Percentiles rank a stretch among this genome's conserved stretches.
Evolutionary conservation across 805 yeast species (phyloP).

Genomic region (Deakozyma indianensis): DNA sequence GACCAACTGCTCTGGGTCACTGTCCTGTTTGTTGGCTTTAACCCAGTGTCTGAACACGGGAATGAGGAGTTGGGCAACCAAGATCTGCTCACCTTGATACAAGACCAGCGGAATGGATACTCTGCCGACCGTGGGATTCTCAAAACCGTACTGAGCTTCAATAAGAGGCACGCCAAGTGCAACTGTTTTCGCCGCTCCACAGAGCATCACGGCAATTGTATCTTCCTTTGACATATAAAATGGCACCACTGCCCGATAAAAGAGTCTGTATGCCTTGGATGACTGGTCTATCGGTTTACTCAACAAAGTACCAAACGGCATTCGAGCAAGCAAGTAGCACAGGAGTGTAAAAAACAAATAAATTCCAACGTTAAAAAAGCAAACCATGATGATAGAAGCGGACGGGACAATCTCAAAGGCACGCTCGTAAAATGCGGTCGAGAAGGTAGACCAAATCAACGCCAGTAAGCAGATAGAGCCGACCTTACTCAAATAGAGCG

Average conservation of each 20-base stretch:
- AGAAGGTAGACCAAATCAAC: slow-evolving; percentile 66
- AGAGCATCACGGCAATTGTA: slow-evolving; percentile 65
- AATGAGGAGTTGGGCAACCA: slow-evolving; percentile 63
- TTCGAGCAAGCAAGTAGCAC: slow-evolving; percentile 48
- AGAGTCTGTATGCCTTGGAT: slow-evolving; percentile 28
- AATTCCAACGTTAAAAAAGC: slow-evolving; percentile 70
- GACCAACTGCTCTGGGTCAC: too few relatives aligned
- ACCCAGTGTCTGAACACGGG: slow-evolving; percentile 61
- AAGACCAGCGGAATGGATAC: slow-evolving; percentile 70
- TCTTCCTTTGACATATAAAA: slow-evolving; percentile 60
- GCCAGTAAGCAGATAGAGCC: slow-evolving; percentile 69
- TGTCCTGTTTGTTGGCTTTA: slow-evolving; percentile 4
- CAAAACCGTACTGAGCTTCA: slow-evolving; percentile 64
- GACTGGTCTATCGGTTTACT: slow-evolving; percentile 33
- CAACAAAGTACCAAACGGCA: slow-evolving; percentile 27
- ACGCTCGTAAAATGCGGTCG: slow-evolving; percentile 73
- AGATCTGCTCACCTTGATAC: slow-evolving; percentile 78
- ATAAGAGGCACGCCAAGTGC: slow-evolving; percentile 78
- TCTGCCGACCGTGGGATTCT: slow-evolving; percentile 38
- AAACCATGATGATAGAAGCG: slow-evolving; percentile 56
- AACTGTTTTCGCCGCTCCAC: slow-evolving; percentile 91
- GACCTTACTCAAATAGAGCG: slow-evolving; percentile 50
- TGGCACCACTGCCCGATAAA: slow-evolving; percentile 36
- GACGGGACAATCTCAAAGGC: slow-evolving; percentile 63
- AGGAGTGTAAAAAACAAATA: slow-evolving; percentile 62